phyloP scores from a whole-genome alignment of 2,329 filamentous ascomycete species.

The Rutstroemia sp. region DNA sequence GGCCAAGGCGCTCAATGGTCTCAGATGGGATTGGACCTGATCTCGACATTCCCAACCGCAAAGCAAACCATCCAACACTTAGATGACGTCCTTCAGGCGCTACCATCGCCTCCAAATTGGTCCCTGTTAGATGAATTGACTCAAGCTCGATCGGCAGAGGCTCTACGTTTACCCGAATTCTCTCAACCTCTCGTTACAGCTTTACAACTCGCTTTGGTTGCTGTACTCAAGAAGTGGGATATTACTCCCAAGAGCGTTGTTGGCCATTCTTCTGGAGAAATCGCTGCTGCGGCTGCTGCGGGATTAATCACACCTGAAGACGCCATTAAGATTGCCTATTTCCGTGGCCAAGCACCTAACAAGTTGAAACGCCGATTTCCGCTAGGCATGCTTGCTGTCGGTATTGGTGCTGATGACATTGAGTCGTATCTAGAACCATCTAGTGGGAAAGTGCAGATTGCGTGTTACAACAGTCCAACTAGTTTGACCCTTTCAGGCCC shows the following conservation, averaged over 20 bases:
- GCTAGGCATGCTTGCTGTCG: slow-evolving; percentile 13
- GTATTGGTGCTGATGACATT: slow-evolving; percentile 10
- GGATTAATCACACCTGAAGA: slow-evolving; percentile 24
- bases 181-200: slow-evolving; percentile 37
- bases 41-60: not conserved
- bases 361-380: not conserved
- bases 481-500: slow-evolving; percentile 24
- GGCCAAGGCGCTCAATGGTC: slow-evolving; percentile 24
- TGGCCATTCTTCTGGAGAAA: slow-evolving; percentile 42
- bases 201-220: slow-evolving; percentile 38
- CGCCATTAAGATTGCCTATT: slow-evolving; percentile 14
- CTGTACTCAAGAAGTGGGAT: slow-evolving; percentile 37
- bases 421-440: slow-evolving; percentile 1
- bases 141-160: not conserved
- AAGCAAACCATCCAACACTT: not conserved
- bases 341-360: slow-evolving; percentile 3
- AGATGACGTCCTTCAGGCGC: not conserved
- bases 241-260: slow-evolving; percentile 33
- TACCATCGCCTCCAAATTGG: slow-evolving; percentile 4
- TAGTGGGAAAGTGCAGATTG: slow-evolving; percentile 11
- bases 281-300: slow-evolving; percentile 38
- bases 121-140: not conserved
- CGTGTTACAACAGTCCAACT: slow-evolving; percentile 26
- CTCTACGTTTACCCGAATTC: slow-evolving; percentile 5
- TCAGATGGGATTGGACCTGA: slow-evolving; percentile 19